phyloP scores from a whole-genome alignment of 1,284 basidiomycete genomes.

The Sanghuangporus weigelae region DNA sequence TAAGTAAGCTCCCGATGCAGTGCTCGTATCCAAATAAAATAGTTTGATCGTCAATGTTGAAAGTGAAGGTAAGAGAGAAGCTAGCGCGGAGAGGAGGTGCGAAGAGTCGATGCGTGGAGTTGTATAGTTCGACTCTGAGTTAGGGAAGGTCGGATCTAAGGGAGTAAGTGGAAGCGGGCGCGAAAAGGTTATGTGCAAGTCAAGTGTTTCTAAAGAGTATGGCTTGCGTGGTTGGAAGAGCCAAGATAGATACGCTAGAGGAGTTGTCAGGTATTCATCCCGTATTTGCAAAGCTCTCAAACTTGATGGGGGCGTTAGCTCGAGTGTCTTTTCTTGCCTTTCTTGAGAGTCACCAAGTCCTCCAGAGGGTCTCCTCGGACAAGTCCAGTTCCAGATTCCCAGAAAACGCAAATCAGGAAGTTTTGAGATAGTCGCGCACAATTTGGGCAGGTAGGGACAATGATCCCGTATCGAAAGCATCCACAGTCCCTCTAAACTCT shows the following conservation, averaged over 20 bases:
- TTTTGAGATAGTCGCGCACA: conserved; percentile 2
- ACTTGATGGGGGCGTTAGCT: not conserved
- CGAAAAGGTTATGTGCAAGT: conserved; percentile 9
- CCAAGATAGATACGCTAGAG: conserved; percentile 8
- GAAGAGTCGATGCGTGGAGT: not conserved
- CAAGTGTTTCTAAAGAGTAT: not conserved
- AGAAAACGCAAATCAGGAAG: conserved; percentile 3
- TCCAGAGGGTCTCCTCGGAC: not conserved
- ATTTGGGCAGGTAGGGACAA: conserved; percentile 4
- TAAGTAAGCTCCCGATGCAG: not conserved
- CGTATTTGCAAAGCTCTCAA: conserved; percentile 1
- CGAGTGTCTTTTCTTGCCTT: not conserved
- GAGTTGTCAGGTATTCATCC: conserved; percentile 4
- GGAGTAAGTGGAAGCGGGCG: not conserved
- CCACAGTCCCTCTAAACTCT: conserved; percentile 6
- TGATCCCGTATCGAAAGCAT: conserved; percentile 2
- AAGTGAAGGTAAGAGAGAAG: conserved; percentile 1
- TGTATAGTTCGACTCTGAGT: not conserved
- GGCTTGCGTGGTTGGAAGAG: conserved; percentile 8
- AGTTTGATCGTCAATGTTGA: not conserved
- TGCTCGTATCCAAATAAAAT: conserved; percentile 10
- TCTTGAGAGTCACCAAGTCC: not conserved
- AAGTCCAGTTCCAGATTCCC: conserved; percentile 9
- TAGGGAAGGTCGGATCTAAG: not conserved
- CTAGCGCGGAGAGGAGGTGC: not conserved